Evolutionary conservation across 2,329 filamentous ascomycete genomes (phyloP), one percentile per base, ranked within the genome.

Genomic region (Sporothrix inflata): DNA sequence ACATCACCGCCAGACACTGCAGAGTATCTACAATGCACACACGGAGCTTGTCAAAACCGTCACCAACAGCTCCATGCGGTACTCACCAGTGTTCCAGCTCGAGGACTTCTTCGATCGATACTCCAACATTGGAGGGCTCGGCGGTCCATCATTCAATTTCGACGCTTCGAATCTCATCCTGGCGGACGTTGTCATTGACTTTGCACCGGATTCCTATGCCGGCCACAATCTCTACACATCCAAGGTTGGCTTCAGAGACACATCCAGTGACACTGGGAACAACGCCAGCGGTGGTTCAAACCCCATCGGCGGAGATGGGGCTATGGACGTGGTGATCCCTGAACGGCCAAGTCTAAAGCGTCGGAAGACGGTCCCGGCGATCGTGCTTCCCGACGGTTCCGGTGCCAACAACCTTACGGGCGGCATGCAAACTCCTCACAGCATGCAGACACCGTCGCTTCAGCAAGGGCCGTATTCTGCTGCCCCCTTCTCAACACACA

Each of bases 21-120:
- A 94, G 80, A 88, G 86, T 9, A 91, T 97, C 12, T 94, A 92
- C 78, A 88, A 87, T 34, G 92, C 91, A n/a, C 94, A 97, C 77
- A 86, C 88, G 0, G 92, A 94, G 79, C 85, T 97, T n/a, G 90
- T 94, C 70, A 92, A 92, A 78, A 90, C 88, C 3, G 80, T 94
- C 24, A 86, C 88, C 0, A 89, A 86, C 70, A 92, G 88, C 74
- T 86, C 90, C 0, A 90, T 92, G 86, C 83, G 92, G 11, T 94
- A 93, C 76, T 90, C 90, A 0, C 91, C 92, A 0, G 91, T 93
- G 1, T 95, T 96, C 77, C 92, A 96, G 74, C 87, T 94, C 16
- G 93, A 96, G 75, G 92, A 96, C 78, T 97, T 97, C 80, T 94
- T 96, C 76, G 92, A 96, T 76, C 87, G 94, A 38, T 97, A 97